Conservation (phyloP, 441 rosid genomes). For the Melianthus villosus region DNA sequence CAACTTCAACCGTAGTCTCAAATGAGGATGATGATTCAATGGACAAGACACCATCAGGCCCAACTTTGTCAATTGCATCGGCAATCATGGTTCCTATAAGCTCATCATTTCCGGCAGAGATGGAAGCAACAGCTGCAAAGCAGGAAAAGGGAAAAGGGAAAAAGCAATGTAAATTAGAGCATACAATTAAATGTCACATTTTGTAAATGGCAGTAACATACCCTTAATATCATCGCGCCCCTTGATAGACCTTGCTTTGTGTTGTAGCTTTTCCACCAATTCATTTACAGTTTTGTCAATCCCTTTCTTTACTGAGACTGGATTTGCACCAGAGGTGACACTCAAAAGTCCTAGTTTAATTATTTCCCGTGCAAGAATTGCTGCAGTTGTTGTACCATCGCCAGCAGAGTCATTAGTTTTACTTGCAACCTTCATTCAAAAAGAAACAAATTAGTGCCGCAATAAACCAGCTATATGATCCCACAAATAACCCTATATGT, state of each 20-base stretch:
- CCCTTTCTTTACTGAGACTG: conserved; percentile 73
- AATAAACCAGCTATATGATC: too few species aligned
- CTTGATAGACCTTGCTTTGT: conserved; percentile 66
- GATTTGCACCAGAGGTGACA: conserved; percentile 93
- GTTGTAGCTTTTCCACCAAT: conserved; percentile 64
- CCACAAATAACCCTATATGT: too few species aligned
- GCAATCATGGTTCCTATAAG: conserved; percentile 85
- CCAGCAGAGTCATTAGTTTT: conserved; percentile 97
- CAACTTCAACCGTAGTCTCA: conserved; percentile 86
- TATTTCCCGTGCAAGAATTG: conserved; percentile 80
- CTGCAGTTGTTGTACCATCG: conserved; percentile 95
- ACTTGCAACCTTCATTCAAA: conserved; percentile 89
- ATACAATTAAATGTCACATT: background rate
- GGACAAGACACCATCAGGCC: conserved; percentile 95
- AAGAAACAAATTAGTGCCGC: too few species aligned
- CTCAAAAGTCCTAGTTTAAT: conserved; percentile 65
- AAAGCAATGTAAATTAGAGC: background rate
- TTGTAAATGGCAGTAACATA: conserved; percentile 8
- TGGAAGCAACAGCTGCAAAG: conserved; percentile 63
- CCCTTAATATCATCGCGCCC: conserved; percentile 88
- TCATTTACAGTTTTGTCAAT: conserved; percentile 75
- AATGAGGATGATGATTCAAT: conserved; percentile 95
- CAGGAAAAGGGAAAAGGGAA: background rate
- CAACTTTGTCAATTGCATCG: conserved; percentile 94
- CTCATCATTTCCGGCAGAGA: conserved; percentile 92